phyloP scores from a whole-genome alignment of 371 early-diverging fungal species.

The Mucor sp. region DNA sequence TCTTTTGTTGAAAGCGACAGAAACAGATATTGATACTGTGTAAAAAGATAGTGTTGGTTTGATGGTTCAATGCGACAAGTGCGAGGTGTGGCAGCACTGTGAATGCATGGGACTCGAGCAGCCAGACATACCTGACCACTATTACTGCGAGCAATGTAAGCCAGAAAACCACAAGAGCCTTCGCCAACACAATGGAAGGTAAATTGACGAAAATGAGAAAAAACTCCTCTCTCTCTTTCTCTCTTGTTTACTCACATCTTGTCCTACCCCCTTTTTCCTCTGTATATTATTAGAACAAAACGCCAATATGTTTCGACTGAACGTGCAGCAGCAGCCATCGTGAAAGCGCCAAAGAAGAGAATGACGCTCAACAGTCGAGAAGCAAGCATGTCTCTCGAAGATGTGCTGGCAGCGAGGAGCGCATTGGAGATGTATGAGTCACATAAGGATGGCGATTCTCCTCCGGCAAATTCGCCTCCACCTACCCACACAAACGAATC shows the following conservation, averaged over 20 bases:
- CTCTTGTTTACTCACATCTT: not conserved
- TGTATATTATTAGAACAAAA: conserved; percentile 13
- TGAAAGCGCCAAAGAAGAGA: conserved; percentile 53
- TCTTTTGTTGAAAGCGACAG: not conserved
- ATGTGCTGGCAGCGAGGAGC: conserved; percentile 47
- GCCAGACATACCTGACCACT: conserved; percentile 76
- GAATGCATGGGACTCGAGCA: conserved; percentile 78
- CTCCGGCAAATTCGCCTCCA: not conserved
- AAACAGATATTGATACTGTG: not conserved
- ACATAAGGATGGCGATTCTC: conserved; percentile 3
- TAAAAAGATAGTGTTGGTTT: conserved; percentile 56
- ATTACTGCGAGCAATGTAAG: conserved; percentile 84
- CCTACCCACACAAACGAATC: not conserved
- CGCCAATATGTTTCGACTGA: conserved; percentile 20
- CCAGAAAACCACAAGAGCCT: conserved; percentile 25
- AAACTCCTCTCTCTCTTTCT: not conserved
- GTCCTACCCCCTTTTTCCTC: not conserved
- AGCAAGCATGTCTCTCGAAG: conserved; percentile 59
- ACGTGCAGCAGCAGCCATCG: not conserved
- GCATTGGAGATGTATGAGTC: conserved; percentile 34
- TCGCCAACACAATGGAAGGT: conserved; percentile 30
- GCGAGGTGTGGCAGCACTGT: conserved; percentile 90
- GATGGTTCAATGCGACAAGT: conserved; percentile 89
- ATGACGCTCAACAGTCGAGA: conserved; percentile 63
- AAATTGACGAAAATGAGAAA: conserved; percentile 5